Base-by-base conservation (phyloP, 805 yeast species). In the Nakazawaea pomicola region DNA sequence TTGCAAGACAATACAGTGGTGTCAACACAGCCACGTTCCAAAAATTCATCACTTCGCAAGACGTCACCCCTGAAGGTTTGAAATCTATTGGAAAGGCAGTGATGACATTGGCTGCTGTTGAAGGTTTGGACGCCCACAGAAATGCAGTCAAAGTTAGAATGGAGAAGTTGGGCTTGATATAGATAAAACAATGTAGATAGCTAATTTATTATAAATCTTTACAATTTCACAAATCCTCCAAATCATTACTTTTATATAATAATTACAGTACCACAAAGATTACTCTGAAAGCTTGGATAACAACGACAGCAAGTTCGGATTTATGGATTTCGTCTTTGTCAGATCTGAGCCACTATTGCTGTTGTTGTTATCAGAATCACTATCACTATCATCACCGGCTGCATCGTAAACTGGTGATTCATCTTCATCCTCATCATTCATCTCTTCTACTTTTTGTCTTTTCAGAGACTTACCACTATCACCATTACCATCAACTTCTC, bases 121-220 rank as follows among this genome's bases (percentile, higher is more conserved):
- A 93, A 67, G 99, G 99, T 3, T 73, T 93, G 46, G 97, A 91
- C 61, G 99, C 90, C 9, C 99, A 93, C 70, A 80, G 97, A 63
- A 87, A 89, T 56, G 98, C 99, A 6, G 96, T 93, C 38, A 89
- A 89, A 64, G 82, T 93, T 31, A 80, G 99, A 69, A 80, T 93
- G 86, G 86, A 81, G 50, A 83, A 85, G 57, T 66, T 86, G 32
- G 89, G 89, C 4, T 68, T 77, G 45, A 53, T 73, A 40, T 64
- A 54, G 47, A 23, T 21, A 17, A 19, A n/a, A n/a, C n/a, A n/a
- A n/a, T n/a, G n/a, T n/a, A n/a, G n/a, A n/a, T n/a, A n/a, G n/a
- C n/a, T n/a, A n/a, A n/a, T n/a, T n/a, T n/a, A n/a, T n/a, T n/a
- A n/a, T n/a, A n/a, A n/a, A n/a, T n/a, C n/a, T n/a, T n/a, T n/a